A percentile compares a stretch with the other conserved stretches of the same genome.
Evolutionary conservation across 768 basidiomycete genomes (phyloP).

Genomic region (Coprinellus micaceus): DNA sequence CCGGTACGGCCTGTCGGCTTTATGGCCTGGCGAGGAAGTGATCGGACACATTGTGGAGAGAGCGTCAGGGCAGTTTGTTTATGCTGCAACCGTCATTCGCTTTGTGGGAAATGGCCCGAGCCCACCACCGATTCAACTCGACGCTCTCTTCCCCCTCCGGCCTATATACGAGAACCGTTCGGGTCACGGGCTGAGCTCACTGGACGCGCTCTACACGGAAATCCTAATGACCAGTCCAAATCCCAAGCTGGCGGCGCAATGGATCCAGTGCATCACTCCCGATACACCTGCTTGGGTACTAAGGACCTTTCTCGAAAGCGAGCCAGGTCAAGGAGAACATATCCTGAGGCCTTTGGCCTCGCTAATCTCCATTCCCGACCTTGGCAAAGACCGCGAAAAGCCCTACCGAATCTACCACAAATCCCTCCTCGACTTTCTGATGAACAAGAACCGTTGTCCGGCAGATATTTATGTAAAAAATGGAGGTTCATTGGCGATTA

Average conservation of each 20-base stretch:
- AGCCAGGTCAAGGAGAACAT: no score
- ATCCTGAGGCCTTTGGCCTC: no score
- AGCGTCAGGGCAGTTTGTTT: conserved; percentile 17
- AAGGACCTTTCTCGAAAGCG: no score
- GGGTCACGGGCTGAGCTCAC: not conserved
- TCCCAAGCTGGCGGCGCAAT: not conserved
- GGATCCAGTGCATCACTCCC: no score
- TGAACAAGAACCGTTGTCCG: no score
- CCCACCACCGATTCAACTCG: conserved; percentile 4
- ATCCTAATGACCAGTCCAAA: not conserved
- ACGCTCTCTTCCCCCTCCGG: not conserved
- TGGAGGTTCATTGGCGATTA: no score
- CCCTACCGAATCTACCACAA: no score
- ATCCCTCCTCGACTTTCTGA: no score
- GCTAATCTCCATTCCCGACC: no score
- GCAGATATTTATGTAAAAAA: no score
- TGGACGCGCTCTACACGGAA: conserved; percentile 1
- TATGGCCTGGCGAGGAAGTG: not conserved
- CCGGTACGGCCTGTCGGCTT: not conserved
- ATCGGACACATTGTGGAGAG: not conserved
- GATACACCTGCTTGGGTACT: no score
- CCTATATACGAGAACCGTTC: not conserved
- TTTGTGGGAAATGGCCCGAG: conserved; percentile 1
- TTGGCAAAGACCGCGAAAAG: no score
- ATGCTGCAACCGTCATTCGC: conserved; percentile 13